Conservation (phyloP, 2,329 filamentous ascomycete genomes). For the Botryotinia globosa region DNA sequence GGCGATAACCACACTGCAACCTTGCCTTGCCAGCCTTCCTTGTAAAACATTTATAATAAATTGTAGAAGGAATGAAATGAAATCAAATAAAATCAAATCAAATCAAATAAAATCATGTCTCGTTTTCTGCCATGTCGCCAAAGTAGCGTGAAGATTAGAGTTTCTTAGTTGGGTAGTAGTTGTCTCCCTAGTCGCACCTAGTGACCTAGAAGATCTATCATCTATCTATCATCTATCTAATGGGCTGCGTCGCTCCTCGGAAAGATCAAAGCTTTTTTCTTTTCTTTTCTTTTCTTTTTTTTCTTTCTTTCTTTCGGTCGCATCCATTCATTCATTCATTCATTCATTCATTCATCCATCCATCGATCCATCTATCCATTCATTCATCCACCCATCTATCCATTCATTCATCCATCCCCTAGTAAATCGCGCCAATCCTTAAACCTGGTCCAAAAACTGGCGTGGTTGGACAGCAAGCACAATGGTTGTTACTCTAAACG, state of each 20-base stretch:
- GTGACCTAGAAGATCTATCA: neutral
- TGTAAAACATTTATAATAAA: neutral
- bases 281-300: too few relatives aligned
- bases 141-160: neutral
- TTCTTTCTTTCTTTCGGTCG: neutral
- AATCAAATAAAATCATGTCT: neutral
- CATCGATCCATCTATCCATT: too few relatives aligned
- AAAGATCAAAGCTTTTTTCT: neutral
- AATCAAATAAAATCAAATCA: neutral
- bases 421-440: neutral
- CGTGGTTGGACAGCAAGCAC: conserved; percentile 17
- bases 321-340: too few relatives aligned
- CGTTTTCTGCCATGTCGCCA: neutral
- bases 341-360: too few relatives aligned
- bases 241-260: neutral
- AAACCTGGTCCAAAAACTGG: conserved; percentile 10
- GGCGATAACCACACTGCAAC: conserved; percentile 16
- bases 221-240: neutral
- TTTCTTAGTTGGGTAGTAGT: conserved; percentile 13
- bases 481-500: conserved; percentile 3
- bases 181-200: neutral
- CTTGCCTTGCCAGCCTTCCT: neutral
- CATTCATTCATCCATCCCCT: too few relatives aligned
- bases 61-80: neutral
- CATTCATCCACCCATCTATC: too few relatives aligned